These are phyloP conservation scores for Nakazawaea molendinolei DNA, from an alignment of 805 yeast species.

Conservation along the genomic window DNA sequence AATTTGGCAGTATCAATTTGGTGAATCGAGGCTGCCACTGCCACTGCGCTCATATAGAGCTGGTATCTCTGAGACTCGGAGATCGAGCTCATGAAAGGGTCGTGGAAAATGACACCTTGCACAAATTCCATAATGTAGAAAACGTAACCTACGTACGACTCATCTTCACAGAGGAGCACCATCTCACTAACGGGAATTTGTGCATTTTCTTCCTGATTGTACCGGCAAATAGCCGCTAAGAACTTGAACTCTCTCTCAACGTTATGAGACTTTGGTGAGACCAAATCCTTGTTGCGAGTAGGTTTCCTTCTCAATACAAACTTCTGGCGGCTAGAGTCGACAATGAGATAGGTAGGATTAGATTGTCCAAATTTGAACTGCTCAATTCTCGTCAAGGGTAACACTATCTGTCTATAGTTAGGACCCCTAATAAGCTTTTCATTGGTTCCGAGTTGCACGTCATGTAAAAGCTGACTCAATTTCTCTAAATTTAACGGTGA, in stretches of 20 bases:
- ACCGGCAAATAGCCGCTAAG: constrained; percentile 29
- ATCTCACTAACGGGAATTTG: constrained; percentile 51
- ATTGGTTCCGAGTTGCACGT: not conserved
- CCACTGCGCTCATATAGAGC: constrained; percentile 43
- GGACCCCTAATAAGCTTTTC: constrained; percentile 3
- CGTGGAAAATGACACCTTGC: constrained; percentile 49
- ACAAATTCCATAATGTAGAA: constrained; percentile 58
- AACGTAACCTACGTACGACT: constrained; percentile 43
- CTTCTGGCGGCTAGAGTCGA: constrained; percentile 30
- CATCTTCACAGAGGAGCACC: constrained; percentile 49
- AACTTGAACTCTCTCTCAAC: constrained; percentile 55
- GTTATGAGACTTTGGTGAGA: constrained; percentile 54
- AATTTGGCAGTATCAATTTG: constrained; percentile 37
- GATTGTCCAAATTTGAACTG: constrained; percentile 62
- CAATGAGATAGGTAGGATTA: constrained; percentile 51
- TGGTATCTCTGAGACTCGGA: constrained; percentile 20
- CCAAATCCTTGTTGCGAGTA: constrained; percentile 37
- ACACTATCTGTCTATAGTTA: not conserved
- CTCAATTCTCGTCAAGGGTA: constrained; percentile 20
- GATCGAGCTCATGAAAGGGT: constrained; percentile 38
- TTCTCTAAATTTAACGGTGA: constrained; percentile 5
- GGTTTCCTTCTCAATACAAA: constrained; percentile 56
- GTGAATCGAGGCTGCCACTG: constrained; percentile 43
- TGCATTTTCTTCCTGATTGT: constrained; percentile 17
- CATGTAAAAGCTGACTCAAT: not conserved